A percentile compares a stretch with the other conserved stretches of the same genome.
Conservation (phyloP, 164 flowering plant species). For the Euptelea pleiosperma region DNA sequence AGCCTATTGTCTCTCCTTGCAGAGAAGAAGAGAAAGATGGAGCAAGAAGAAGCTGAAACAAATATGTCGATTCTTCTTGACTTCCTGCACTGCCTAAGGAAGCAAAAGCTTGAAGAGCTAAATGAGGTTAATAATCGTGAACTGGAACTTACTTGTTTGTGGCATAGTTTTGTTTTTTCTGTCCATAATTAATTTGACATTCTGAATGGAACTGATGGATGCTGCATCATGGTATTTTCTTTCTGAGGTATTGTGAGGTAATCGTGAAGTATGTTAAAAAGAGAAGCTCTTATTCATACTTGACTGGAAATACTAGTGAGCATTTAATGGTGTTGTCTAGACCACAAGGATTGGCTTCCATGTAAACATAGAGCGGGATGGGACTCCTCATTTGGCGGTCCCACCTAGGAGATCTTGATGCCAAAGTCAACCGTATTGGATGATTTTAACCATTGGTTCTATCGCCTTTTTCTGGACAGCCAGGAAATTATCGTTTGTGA, state of each 20-base stretch:
- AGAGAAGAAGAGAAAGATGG: conserved; percentile 92
- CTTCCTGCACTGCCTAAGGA: conserved; percentile 70
- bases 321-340: too few relatives aligned
- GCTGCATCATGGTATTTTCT: background rate
- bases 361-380: background rate
- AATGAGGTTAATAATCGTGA: conserved; percentile 53
- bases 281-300: too few relatives aligned
- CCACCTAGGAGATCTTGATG: background rate
- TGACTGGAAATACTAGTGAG: too few relatives aligned
- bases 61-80: conserved; percentile 82
- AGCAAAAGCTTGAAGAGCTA: conserved; percentile 83
- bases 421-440: background rate
- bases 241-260: background rate
- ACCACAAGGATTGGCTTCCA: background rate
- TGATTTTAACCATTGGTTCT: background rate
- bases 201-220: background rate
- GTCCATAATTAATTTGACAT: background rate
- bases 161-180: background rate
- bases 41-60: conserved; percentile 95
- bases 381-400: background rate
- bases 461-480: background rate
- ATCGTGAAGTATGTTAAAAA: too few relatives aligned
- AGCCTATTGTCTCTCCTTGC: conserved; percentile 62
- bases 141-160: background rate
- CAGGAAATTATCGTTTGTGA: background rate